A percentile compares a stretch with the other conserved stretches of the same genome.
phyloP scores from a whole-genome alignment of 352 stramenopile species.

The Phytophthora aleatoria region DNA sequence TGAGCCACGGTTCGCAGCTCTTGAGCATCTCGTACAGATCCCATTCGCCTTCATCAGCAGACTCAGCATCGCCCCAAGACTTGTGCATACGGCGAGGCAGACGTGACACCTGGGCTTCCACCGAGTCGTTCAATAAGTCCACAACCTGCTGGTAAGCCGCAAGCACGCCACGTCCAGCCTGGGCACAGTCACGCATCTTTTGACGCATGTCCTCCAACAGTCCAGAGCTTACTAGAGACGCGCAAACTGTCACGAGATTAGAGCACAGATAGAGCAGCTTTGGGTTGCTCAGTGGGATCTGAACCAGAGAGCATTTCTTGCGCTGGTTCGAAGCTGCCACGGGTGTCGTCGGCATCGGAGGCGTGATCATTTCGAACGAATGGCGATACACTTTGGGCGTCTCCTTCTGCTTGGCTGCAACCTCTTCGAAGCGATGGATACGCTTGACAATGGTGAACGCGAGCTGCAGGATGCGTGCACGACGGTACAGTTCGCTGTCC shows the following conservation, averaged over 20 bases:
- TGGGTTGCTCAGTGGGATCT: conserved; percentile 65
- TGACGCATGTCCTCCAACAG: conserved; percentile 55
- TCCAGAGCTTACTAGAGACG: conserved; percentile 39
- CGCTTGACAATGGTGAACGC: conserved; percentile 64
- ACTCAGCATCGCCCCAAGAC: conserved; percentile 40
- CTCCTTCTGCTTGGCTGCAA: conserved; percentile 43
- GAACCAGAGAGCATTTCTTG: conserved; percentile 47
- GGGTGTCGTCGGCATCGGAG: conserved; percentile 27
- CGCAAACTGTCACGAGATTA: conserved; percentile 56
- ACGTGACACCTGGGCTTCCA: conserved; percentile 47
- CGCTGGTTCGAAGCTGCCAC: conserved; percentile 9
- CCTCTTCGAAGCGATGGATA: conserved; percentile 65
- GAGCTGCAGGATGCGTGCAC: conserved; percentile 60
- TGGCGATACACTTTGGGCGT: conserved; percentile 50
- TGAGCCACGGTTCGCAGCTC: conserved; percentile 56
- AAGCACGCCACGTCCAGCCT: conserved; percentile 40
- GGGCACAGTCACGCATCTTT: conserved; percentile 50
- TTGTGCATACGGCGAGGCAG: conserved; percentile 49
- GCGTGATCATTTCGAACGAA: conserved; percentile 68
- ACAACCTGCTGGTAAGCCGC: conserved; percentile 54
- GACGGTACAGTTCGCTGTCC: conserved; percentile 57
- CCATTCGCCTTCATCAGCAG: conserved; percentile 50
- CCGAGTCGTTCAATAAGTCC: conserved; percentile 50
- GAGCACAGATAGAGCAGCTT: conserved; percentile 64
- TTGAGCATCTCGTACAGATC: conserved; percentile 67